Base-by-base conservation (phyloP, 2,329 filamentous ascomycete genomes). In the Ophiocordyceps camponoti-leonardi region DNA sequence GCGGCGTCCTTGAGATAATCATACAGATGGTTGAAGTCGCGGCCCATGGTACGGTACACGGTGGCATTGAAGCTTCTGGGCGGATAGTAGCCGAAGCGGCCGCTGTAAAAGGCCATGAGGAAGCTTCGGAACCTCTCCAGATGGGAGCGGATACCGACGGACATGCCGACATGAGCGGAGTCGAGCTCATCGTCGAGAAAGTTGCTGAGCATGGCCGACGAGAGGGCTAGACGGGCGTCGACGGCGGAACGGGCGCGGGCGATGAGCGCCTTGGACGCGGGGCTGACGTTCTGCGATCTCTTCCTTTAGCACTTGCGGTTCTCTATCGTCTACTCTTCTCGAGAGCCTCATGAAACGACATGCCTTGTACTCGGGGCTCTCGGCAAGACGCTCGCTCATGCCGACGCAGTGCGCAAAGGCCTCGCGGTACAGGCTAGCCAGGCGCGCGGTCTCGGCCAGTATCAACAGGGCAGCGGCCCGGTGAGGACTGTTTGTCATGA, bases 351-450 rank as follows among this genome's bases (percentile, higher is more conserved):
- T 16, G 31, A 35, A 37, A 37, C 31, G 14, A 35, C 73, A 52
- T 64, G 81, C 79, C 58, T 72, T 64, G 49, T 78, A 83, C 49
- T 83, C 82, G 1, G 69, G 58, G 51, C 71, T 74, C 6, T 62
- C 54, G 39, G 68, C 64, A 6, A 88, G 49, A 23, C 66, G 65
- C 19, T 82, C 75, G 48, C 73, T 74, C 83, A 90, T 87, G 41
- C 84, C 85, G 33, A 82, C 80, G 55, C 83, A 86, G 55, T 92
- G 85, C 14, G 75, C 71, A 60, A 88, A 86, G 0, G 84, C 79
- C 54, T 84, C 73, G 12, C 79, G 71, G 67, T 85, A 90, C 13
- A 85, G 61, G n/a, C 77, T 70, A 45, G 66, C 67, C 23, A 82
- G 60, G 44, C 74, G 71, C 50, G 79, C 80, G 20, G 69, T 65